These are phyloP conservation scores for Galeopsis tetrahit DNA, from an alignment of 257 asterid genomes.

Conservation along the genomic window DNA sequence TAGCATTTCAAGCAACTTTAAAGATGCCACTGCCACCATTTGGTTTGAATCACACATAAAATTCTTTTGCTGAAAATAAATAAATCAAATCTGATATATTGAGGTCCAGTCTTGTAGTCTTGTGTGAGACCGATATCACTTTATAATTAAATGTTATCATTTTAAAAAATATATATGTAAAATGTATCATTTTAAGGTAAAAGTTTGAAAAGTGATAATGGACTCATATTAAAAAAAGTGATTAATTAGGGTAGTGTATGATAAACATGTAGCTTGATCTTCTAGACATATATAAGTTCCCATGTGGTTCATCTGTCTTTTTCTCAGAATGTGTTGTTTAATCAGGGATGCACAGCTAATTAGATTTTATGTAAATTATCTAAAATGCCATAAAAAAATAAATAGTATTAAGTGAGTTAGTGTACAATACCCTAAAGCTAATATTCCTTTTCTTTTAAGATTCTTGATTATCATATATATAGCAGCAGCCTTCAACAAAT, in stretches of 20 bases:
- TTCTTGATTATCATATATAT: conserved; percentile 17
- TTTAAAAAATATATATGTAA: no score
- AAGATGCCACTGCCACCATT: conserved; percentile 19
- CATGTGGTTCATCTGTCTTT: conserved; percentile 21
- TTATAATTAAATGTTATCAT: no score
- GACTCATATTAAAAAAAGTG: no score
- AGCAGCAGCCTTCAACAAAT: conserved; percentile 24
- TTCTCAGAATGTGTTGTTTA: background rate
- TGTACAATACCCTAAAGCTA: background rate
- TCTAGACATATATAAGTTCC: background rate
- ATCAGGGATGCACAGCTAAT: no score
- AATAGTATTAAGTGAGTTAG: no score
- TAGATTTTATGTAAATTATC: no score
- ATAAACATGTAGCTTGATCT: background rate
- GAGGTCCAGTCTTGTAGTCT: no score
- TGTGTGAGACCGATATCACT: no score
- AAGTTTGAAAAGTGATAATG: no score
- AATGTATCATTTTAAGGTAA: no score
- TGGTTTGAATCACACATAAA: background rate
- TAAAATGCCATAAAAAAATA: no score
- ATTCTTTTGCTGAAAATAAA: background rate
- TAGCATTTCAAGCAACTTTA: background rate
- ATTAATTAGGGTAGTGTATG: background rate
- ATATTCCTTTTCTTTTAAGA: conserved; percentile 22
- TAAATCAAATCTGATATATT: no score